Conservation (phyloP, 2,329 filamentous ascomycete genomes). For the Didymosphaeria variabile region DNA sequence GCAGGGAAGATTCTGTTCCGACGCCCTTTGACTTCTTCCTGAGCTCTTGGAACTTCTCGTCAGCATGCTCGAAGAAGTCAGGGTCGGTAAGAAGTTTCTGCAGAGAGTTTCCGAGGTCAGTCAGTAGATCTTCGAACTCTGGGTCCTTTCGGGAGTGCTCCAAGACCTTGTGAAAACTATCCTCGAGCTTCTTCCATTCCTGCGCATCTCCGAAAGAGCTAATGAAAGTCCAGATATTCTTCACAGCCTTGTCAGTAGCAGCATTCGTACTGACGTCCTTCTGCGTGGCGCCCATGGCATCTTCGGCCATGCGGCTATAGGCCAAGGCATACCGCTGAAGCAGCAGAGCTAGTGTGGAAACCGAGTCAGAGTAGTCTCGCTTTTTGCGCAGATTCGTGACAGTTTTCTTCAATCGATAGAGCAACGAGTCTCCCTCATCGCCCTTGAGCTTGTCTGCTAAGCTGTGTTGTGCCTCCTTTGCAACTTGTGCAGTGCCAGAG, state of each 20-base stretch:
- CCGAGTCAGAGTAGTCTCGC: conserved; percentile 85
- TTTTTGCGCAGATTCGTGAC: conserved; percentile 78
- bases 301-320: conserved; percentile 77
- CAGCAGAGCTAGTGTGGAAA: conserved; percentile 78
- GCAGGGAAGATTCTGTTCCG: conserved; percentile 71
- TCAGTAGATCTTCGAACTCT: conserved; percentile 81
- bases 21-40: conserved; percentile 66
- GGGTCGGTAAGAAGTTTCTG: conserved; percentile 87
- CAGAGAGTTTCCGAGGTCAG: conserved; percentile 75
- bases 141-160: conserved; percentile 79
- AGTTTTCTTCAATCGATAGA: conserved; percentile 78
- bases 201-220: conserved; percentile 78
- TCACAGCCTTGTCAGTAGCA: conserved; percentile 77
- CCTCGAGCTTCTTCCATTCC: conserved; percentile 79
- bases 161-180: conserved; percentile 73
- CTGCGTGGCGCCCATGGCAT: conserved; percentile 71
- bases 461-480: conserved; percentile 71
- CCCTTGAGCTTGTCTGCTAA: conserved; percentile 76
- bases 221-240: conserved; percentile 82
- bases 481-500: conserved; percentile 56
- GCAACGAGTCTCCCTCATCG: conserved; percentile 75
- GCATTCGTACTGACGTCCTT: conserved; percentile 77
- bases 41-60: conserved; percentile 70
- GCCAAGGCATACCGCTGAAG: conserved; percentile 79
- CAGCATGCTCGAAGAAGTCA: conserved; percentile 80